Evolutionary conservation across 164 flowering plant species (phyloP), one percentile per base, ranked within the genome.

Genomic region (Macadamia tetraphylla): DNA sequence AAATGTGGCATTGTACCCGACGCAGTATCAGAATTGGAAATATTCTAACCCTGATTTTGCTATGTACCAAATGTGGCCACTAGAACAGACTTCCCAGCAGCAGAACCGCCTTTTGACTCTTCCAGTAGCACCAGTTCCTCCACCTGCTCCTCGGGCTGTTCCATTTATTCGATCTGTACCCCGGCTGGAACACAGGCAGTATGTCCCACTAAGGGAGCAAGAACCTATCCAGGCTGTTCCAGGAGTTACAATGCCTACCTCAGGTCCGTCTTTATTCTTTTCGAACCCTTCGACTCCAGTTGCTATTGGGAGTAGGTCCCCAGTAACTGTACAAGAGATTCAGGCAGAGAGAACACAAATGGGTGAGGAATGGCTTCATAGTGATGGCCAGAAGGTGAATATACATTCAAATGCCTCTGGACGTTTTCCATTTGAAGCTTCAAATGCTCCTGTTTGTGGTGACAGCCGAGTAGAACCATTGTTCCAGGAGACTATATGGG

Each of bases 291-390:
- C 69, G 13, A 61, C 70, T 6, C 66, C 81, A 0, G 52, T 66
- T 35, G 61, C 70, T 51, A 42, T 62, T 44, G 70, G 69, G 66
- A 72, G 69, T 49, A 68, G 72, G 64, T 76, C 86, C 53, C 77
- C 70, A n/a, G 80, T 80, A 48, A 76, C 78, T 17, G 77, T 82
- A 76, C 84, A 79, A 63, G 90, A 84, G 77, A 78, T 83, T 74
- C 75, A 78, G 15, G 86, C 78, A 58, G 86, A 82, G 72, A 82
- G 72, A 73, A 48, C 67, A 30, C 68, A 58, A 65, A 63, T 18
- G n/a, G 74, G 72, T 46, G 74, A 66, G 6, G 29, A 71, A 11
- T 63, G 71, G 64, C 32, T 63, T 58, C 73, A 29, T 52, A 48
- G 59, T 29, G 71, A 73, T 49, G 14, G 60, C 52, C 71, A 12